Conservation (phyloP, 306 rosid species). For the Potentilla sterilis region DNA sequence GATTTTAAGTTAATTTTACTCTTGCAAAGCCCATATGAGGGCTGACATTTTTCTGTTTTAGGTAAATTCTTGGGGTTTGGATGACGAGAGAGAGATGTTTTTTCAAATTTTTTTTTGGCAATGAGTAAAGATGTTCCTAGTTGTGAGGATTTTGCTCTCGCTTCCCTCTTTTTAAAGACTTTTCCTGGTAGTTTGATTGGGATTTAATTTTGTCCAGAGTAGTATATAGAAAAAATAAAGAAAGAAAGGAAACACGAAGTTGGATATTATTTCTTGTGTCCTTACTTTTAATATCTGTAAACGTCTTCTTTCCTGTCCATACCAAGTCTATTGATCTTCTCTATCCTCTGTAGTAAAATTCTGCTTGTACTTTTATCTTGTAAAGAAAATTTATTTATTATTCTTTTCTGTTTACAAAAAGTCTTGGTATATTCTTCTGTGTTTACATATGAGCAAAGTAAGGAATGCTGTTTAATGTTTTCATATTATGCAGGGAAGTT, state of each 20-base stretch:
- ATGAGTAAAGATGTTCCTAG: background rate
- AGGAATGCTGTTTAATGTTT: conserved; percentile 30
- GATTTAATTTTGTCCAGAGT: background rate
- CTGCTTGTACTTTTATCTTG: background rate
- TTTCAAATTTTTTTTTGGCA: background rate
- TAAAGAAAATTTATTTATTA: background rate
- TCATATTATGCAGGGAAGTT: conserved; percentile 92
- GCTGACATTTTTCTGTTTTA: background rate
- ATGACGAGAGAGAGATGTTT: background rate
- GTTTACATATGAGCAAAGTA: conserved; percentile 23
- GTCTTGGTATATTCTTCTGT: conserved; percentile 18
- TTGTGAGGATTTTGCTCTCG: background rate
- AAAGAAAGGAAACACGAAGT: background rate
- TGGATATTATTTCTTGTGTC: background rate
- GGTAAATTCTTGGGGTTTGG: background rate
- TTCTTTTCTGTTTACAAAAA: conserved; percentile 1
- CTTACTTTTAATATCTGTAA: background rate
- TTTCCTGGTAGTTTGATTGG: background rate
- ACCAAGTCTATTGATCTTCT: background rate
- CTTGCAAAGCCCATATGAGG: background rate
- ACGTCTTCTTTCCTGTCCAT: background rate
- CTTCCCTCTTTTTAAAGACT: background rate
- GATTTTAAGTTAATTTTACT: background rate
- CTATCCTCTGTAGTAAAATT: background rate
- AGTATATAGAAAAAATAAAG: background rate